Base-by-base conservation (phyloP, 140 eudicot species). In the Ambrosia hybrid region DNA sequence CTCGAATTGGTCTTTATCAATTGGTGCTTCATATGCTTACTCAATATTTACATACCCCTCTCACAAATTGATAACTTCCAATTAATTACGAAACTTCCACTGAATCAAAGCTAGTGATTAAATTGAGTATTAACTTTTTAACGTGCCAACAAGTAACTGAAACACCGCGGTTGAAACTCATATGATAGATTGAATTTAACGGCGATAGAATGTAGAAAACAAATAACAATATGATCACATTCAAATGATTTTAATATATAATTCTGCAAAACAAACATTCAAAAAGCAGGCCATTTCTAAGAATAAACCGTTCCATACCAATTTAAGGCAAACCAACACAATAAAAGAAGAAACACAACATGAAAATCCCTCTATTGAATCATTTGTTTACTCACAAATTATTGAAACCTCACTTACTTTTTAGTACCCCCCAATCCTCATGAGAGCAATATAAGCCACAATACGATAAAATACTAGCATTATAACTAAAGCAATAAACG, bases 381-480 rank as follows among this genome's bases (percentile, higher is more conserved):
- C 39, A 61, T 51, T 59, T 39, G 53, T 37, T 63, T 48, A 53
- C 46, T 9, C 68, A 41, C 33, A 9, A 2, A 0, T 30, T 43
- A 15, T 14, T 11, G 71, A 26, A 1, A 46, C 7, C 69, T 66
- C 43, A 4, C 37, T 64, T 74, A 83, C 21, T 78, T 81, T 17
- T 67, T 85, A 2, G 83, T n/a, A 68, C 6, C 73, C 82, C 0
- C 98, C 97, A 13, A 90, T 74, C 70, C 97, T 91, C 96, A 79
- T 87, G 4, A 93, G 97, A 9, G 96, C 93, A 36, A 90, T 0
- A 66, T 93, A 93, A 15, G 98, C 97, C 26, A 93, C 68, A 34
- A 84, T 72, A 63, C 98, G 67, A 69, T 90, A 89, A 9, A 79
- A 79, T 12, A 93, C 82, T 53, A 87, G 57, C 98, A 93, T 89